Base-by-base conservation (phyloP, 768 basidiomycete species). In the Ramaria sp. region DNA sequence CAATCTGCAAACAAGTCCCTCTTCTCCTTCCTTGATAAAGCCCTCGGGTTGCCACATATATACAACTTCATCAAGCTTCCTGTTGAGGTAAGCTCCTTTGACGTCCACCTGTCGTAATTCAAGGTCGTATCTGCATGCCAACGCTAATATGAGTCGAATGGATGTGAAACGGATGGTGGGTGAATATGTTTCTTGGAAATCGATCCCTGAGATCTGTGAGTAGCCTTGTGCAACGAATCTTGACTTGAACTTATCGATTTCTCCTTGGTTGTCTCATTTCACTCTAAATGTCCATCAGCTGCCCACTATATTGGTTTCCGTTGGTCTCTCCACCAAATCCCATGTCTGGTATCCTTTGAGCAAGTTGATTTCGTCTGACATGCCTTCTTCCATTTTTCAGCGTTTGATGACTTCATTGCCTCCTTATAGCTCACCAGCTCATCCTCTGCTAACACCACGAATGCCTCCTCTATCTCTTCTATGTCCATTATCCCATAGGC, bases 221-320 rank as follows among this genome's bases (percentile, higher is more conserved):
- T 60, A 68, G 1, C 68, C 67, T 43, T 62, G 59, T 1, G 66
- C 66, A 19, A 63, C 62, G 27, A 66, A 48, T 37, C 64, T 39
- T 4, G 63, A 63, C 59, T 49, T 53, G 30, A 13, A 41, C 12
- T 13, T 41, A 41, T n/a, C n/a, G 7, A 41, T 9, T 13, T 41
- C n/a, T 41, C 39, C 39, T 13, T 3, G 12, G 39, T 41, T 41
- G n/a, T 41, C 39, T 3, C 39, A 3, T 9, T 41, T 41, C n/a
- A 41, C 13, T 41, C 39, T 13, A 9, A 41, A 41, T 13, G 12
- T 41, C 39, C 39, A 41, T 9, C 39, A 3, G 12, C 13, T 13
- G 2, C n/a, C n/a, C 2, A 41, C n/a, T 3, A 41, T 41, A 7
- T 41, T 41, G 2, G n/a, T 41, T 3, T 41, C 39, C n/a, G 2